These are phyloP conservation scores for Dendrobium nobile DNA, from an alignment of 106 monocot genomes.

Conservation along the genomic window DNA sequence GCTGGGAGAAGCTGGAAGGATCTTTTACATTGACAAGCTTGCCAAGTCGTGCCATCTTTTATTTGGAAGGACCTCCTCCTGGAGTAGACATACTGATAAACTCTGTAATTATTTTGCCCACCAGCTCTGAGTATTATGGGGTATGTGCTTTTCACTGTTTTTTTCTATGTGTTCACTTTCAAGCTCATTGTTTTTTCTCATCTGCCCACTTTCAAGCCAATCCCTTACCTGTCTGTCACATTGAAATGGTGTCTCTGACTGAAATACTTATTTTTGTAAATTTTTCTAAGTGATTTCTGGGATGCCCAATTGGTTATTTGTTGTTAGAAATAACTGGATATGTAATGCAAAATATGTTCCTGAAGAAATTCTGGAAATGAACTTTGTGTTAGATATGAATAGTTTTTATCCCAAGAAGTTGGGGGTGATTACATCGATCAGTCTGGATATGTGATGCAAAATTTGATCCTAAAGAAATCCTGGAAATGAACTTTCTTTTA, in stretches of 20 bases:
- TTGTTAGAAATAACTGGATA: neutral
- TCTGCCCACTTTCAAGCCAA: neutral
- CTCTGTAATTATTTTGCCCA: conserved; percentile 32
- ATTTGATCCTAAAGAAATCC: neutral
- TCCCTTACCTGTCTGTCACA: neutral
- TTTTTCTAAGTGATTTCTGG: neutral
- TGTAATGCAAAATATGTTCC: neutral
- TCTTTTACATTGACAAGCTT: conserved; percentile 44
- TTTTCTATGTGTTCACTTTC: neutral
- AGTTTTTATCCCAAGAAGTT: neutral
- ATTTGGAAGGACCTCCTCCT: conserved; percentile 61
- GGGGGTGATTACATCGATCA: neutral
- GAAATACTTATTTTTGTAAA: neutral
- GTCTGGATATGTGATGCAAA: neutral
- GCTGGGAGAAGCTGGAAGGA: conserved; percentile 65
- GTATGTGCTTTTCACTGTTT: conserved; percentile 22
- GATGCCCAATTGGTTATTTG: neutral
- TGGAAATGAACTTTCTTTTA: neutral
- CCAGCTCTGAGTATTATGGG: conserved; percentile 15
- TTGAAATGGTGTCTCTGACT: neutral
- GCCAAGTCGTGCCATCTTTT: conserved; percentile 42
- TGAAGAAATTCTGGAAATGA: neutral
- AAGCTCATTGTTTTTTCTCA: too few species aligned
- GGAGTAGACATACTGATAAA: conserved; percentile 57
- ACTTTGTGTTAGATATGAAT: conserved; percentile 1